A percentile compares a stretch with the other conserved stretches of the same genome.
These are phyloP conservation scores for Suillus ampliporus DNA, from an alignment of 768 basidiomycete genomes.

Conservation along the genomic window DNA sequence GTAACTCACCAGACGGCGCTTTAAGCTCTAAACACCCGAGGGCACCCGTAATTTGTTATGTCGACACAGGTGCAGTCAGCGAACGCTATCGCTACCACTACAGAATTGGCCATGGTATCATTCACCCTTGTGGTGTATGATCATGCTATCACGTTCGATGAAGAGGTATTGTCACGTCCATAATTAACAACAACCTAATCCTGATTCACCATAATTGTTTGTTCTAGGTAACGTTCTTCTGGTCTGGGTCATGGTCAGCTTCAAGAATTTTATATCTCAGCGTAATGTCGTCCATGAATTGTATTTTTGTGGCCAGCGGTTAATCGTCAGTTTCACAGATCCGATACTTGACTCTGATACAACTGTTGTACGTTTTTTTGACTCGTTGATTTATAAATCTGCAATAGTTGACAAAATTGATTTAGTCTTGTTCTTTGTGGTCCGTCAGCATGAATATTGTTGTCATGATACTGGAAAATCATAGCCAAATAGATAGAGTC, in stretches of 20 bases:
- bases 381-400: not conserved
- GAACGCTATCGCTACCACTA: not conserved
- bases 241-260: not conserved
- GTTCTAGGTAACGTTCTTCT: not conserved
- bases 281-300: not conserved
- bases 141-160: slow-evolving; percentile 11
- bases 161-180: slow-evolving; percentile 5
- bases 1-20: not conserved
- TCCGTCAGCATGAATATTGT: not conserved
- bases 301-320: not conserved
- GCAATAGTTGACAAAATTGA: not conserved
- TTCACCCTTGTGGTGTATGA: slow-evolving; percentile 9
- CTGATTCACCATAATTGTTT: not conserved
- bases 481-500: not conserved
- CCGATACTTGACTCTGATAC: not conserved
- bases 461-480: not conserved
- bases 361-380: slow-evolving; percentile 5
- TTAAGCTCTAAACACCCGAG: not conserved
- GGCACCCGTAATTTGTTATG: not conserved
- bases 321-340: not conserved
- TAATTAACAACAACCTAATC: not conserved
- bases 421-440: not conserved
- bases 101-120: not conserved
- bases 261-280: slow-evolving; percentile 1
- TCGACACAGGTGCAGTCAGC: not conserved